Evolutionary conservation across 2,329 filamentous ascomycete species (phyloP), one percentile per base, ranked within the genome.

Genomic region (Davidsoniella eucalypti): DNA sequence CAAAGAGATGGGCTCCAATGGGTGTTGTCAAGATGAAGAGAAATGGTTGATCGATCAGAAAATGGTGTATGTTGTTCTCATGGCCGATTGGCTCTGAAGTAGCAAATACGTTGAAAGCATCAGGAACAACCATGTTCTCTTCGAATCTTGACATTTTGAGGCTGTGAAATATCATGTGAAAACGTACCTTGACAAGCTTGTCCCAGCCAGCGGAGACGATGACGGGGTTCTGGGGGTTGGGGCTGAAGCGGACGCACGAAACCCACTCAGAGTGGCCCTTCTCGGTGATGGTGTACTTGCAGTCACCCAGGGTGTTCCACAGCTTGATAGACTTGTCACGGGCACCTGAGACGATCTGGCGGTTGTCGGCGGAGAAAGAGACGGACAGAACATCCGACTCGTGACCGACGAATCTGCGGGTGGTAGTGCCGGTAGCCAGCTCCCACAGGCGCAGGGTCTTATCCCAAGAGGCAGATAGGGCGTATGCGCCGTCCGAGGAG

Each of bases 261-360:
- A 94, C 92, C 92, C 92, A 98, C 73, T 98, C 92, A 72, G 87
- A 87, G 80, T 98, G 92, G 69, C 92, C 92, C 84, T 98, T 98
- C 69, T 98, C 92, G 73, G 87, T 94, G 78, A 98, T 96, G 76
- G 90, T 98, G 83, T 82, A 98, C 80, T 98, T 98, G 88, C 92
- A 98, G 82, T 98, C 92, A 73, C 92, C 92, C 60, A 98, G 87
- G 63, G 92, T 98, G 80, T 98, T 98, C 92, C 92, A 98, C 65
- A 98, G 83, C 86, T 96, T 98, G 80, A 98, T 96, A 66, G 85
- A 87, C 69, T 87, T 84, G 78, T 98, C 92, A 70, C 92, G 88
- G 58, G 92, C 96, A 61, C 88, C 92, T 60, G 92, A 96, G 64
- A 96, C 92, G 72, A 98, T 96, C 80, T 96, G 92, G 68, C 92